Evolutionary conservation across 2,329 filamentous ascomycete genomes (phyloP), one percentile per base, ranked within the genome.

Genomic region (Botryotinia globosa): DNA sequence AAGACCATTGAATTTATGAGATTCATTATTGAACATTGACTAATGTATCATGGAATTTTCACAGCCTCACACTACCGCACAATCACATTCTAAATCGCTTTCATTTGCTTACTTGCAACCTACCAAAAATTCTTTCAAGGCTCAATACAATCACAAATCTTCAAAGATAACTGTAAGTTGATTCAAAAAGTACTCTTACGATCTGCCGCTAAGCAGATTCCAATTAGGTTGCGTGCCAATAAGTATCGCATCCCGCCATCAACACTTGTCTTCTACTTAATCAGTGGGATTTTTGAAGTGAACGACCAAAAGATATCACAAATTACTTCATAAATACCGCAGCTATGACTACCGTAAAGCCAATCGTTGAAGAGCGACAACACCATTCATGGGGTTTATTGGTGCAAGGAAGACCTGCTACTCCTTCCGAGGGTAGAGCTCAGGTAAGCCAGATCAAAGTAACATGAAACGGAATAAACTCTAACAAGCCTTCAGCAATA

Each of bases 341-440:
- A 45, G 37, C 25, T n/a, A 72, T 72, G 70, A 45, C 70, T 18
- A 72, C 70, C 10, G 63, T 72, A 12, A 72, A 72, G 37, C 70
- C 63, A 42, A 44, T 59, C 1, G 20, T 25, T 4, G 70, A 37
- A 5, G 54, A 59, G n/a, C 29, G 42, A 0, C 63, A 63, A n/a
- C 72, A 72, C 12, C 51, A 56, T 18, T 64, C 75, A 2, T 79
- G 77, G 77, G 77, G 77, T 16, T 39, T 79, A 6, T 74, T 72
- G 32, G 75, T 76, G 7, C 78, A 77, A 25, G 77, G 77, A n/a
- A 69, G 78, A 25, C 76, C 77, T 34, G 66, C 72, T 29, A 79
- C 78, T 8, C 78, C 78, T 9, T 75, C 72, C 10, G 77, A 79
- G 29, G 78, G 78, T 29, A 70, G 72, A 59, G 78, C 78, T 7